Evolutionary conservation across 208 protist genomes (phyloP), one percentile per base, ranked within the genome.

Genomic region (Trypanosoma boissoni): DNA sequence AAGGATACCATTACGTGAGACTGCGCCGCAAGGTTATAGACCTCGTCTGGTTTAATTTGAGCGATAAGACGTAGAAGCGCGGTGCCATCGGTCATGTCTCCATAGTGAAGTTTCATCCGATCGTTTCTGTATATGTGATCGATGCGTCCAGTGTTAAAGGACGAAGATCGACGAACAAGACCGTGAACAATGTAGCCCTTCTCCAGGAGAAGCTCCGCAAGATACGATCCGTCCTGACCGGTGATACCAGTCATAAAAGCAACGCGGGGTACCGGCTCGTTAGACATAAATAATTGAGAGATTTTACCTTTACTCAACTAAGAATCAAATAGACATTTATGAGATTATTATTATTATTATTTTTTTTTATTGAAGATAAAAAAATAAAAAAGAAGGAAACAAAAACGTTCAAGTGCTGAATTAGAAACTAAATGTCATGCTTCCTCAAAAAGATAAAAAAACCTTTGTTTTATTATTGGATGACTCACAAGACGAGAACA

Each of bases 1-100:
- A 98, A 98, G 16, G 92, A 98, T 7, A 98, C 94, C 65, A 97
- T 96, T 21, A 98, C 92, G 66, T 98, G 92, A 32, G 78, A 92
- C 75, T 98, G 94, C 6, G 96, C 96, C 14, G 73, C 85, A 14
- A 98, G 74, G 71, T 97, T 96, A 68, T 98, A 97, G 6, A 98
- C 70, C 53, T 97, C 92, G 48, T 71, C 67, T n/a, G 93, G 93
- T 32, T 68, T 46, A 34, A 96, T 63, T 39, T 64, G 41, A 7
- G 58, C 46, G 31, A 98, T 73, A 49, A 98, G 92, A 14, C 52
- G 24, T 21, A 85, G 64, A 14, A 97, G 72, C 55, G 73, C 78
- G 24, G 76, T 89, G 2, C 78, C 76, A 62, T 98, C 96, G 9
- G 92, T 97, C 49, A 98, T 70, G 73, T 98, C 96, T 21, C 96